Evolutionary conservation across 2,329 filamentous ascomycete species (phyloP).

Genomic region (Canariomyces notabilis): DNA sequence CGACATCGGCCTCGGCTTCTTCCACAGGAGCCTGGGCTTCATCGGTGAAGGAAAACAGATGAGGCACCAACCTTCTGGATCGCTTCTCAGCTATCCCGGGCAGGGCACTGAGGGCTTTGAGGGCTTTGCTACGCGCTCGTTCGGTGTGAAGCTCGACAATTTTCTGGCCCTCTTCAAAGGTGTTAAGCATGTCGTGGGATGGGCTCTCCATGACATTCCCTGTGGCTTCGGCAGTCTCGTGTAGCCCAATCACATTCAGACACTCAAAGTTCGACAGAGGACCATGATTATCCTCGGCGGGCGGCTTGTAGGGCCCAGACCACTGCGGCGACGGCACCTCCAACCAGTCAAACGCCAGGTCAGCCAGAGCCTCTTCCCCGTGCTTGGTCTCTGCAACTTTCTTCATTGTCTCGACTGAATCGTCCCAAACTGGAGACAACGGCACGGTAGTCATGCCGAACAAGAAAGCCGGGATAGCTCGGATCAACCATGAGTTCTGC

Average conservation of each 20-base stretch:
- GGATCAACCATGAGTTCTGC: slow-evolving; percentile 59
- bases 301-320: slow-evolving; percentile 37
- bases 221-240: slow-evolving; percentile 45
- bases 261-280: slow-evolving; percentile 77
- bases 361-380: slow-evolving; percentile 68
- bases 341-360: slow-evolving; percentile 76
- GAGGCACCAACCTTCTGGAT: slow-evolving; percentile 78
- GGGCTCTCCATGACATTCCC: slow-evolving; percentile 50
- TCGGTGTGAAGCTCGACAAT: slow-evolving; percentile 45
- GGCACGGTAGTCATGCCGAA: slow-evolving; percentile 87
- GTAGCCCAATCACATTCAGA: slow-evolving; percentile 62
- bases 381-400: slow-evolving; percentile 63
- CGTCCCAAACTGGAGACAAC: slow-evolving; percentile 82
- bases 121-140: slow-evolving; percentile 67
- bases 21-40: slow-evolving; percentile 40
- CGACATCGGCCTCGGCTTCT: slow-evolving; percentile 33
- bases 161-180: slow-evolving; percentile 61
- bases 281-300: slow-evolving; percentile 31
- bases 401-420: slow-evolving; percentile 70
- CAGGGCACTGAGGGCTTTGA: slow-evolving; percentile 69
- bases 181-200: slow-evolving; percentile 53
- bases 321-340: slow-evolving; percentile 51
- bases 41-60: slow-evolving; percentile 76
- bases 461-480: slow-evolving; percentile 73
- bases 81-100: slow-evolving; percentile 78